These are phyloP conservation scores for Graphilbum sp. DNA, from an alignment of 2,329 filamentous ascomycete species.

Conservation along the genomic window DNA sequence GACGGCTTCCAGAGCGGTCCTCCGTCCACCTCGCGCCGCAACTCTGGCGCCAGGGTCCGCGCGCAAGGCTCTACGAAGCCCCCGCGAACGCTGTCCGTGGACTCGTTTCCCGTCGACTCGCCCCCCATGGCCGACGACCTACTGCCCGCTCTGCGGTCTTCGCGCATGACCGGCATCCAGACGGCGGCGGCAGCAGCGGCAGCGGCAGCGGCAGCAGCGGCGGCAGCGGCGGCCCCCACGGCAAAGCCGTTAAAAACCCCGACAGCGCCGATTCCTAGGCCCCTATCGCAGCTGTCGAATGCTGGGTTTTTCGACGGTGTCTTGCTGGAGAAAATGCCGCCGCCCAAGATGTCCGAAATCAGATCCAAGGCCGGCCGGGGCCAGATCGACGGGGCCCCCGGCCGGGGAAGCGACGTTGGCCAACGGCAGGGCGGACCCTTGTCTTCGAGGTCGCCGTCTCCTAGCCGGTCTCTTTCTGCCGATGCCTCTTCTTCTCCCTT, in stretches of 20 bases:
- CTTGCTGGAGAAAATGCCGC: constrained; percentile 18
- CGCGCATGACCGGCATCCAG: constrained; percentile 11
- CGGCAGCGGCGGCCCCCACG: constrained; percentile 9
- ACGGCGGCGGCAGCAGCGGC: constrained; percentile 10
- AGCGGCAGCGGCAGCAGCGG: constrained; percentile 1
- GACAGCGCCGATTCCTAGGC: constrained; percentile 12
- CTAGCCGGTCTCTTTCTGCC: too few species aligned
- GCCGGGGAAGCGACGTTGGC: constrained; percentile 9
- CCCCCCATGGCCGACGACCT: constrained; percentile 14
- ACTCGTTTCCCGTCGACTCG: constrained; percentile 14
- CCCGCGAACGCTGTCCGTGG: constrained; percentile 17
- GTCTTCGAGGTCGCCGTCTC: constrained; percentile 8
- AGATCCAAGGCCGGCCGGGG: constrained; percentile 9
- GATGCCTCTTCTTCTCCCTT: too few species aligned
- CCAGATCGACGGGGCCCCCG: constrained; percentile 8
- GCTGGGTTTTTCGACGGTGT: constrained; percentile 18
- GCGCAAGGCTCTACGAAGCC: constrained; percentile 14
- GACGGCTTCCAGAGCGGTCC: neutral
- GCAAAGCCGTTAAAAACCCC: constrained; percentile 10
- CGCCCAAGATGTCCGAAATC: constrained; percentile 12
- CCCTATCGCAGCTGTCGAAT: constrained; percentile 18
- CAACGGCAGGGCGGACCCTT: constrained; percentile 4
- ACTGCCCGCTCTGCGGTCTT: constrained; percentile 15
- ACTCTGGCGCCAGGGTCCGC: constrained; percentile 18
- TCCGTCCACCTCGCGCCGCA: constrained; percentile 11